A percentile compares a stretch with the other conserved stretches of the same genome.
Conservation (phyloP, 225 moss, liverwort and hornwort species). For the Straminergon stramineum region DNA sequence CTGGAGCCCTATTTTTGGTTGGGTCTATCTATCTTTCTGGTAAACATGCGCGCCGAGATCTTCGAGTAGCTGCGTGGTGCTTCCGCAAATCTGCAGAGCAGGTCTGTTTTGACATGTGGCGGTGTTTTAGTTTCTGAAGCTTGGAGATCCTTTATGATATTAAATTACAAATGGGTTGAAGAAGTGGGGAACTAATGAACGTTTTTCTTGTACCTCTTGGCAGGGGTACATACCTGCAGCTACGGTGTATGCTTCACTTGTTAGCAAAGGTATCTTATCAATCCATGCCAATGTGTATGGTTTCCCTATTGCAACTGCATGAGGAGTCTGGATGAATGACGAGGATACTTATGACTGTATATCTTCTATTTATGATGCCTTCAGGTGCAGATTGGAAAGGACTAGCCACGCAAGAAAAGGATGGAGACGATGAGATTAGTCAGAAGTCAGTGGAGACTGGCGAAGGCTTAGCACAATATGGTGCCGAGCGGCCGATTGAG, state of each 20-base stretch:
- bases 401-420: background rate
- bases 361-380: background rate
- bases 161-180: background rate
- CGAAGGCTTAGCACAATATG: background rate
- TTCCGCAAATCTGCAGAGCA: constrained; percentile 87
- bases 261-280: constrained; percentile 49
- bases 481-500: constrained; percentile 10
- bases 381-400: constrained; percentile 42
- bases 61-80: constrained; percentile 78
- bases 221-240: constrained; percentile 76
- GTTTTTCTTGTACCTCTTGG: background rate
- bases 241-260: constrained; percentile 73
- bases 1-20: constrained; percentile 71
- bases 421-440: background rate
- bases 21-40: constrained; percentile 72
- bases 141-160: background rate
- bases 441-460: background rate
- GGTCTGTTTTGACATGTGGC: constrained; percentile 14
- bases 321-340: background rate
- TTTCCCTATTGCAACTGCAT: background rate
- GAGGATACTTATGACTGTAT: background rate
- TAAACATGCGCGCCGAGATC: constrained; percentile 45
- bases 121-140: background rate
- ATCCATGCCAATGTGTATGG: background rate
- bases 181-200: background rate